A percentile compares a stretch with the other conserved stretches of the same genome.
Conservation (phyloP, 106 monocot species). For the Acorus calamus region DNA sequence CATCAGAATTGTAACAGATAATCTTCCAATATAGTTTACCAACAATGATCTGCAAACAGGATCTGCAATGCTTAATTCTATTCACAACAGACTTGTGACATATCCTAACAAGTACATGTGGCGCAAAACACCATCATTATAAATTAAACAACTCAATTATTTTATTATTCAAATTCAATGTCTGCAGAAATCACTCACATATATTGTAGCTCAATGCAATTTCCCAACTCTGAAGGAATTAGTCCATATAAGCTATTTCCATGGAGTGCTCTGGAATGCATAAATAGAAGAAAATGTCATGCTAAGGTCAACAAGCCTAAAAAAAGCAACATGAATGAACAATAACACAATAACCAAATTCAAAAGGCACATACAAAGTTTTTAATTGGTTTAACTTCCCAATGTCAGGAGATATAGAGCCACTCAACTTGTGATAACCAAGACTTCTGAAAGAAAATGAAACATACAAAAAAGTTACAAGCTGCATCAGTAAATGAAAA, state of each 20-base stretch:
- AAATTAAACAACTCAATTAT: no score
- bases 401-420: slow-evolving; percentile 75
- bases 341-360: neutral
- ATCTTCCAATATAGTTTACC: no score
- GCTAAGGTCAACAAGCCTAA: neutral
- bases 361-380: slow-evolving; percentile 41
- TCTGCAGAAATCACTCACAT: slow-evolving; percentile 38
- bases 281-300: neutral
- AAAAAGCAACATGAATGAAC: neutral
- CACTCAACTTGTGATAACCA: slow-evolving; percentile 71
- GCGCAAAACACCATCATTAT: neutral
- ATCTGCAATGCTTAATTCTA: no score
- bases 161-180: no score
- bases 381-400: slow-evolving; percentile 71
- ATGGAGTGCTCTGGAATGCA: slow-evolving; percentile 54
- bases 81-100: no score
- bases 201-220: slow-evolving; percentile 70
- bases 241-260: slow-evolving; percentile 86
- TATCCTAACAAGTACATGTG: no score
- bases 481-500: neutral
- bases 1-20: no score
- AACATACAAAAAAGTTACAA: neutral
- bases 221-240: slow-evolving; percentile 79
- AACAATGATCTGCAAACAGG: no score
- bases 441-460: slow-evolving; percentile 49